These are phyloP conservation scores for Candida suzukii DNA, from an alignment of 805 yeast species.

Conservation along the genomic window DNA sequence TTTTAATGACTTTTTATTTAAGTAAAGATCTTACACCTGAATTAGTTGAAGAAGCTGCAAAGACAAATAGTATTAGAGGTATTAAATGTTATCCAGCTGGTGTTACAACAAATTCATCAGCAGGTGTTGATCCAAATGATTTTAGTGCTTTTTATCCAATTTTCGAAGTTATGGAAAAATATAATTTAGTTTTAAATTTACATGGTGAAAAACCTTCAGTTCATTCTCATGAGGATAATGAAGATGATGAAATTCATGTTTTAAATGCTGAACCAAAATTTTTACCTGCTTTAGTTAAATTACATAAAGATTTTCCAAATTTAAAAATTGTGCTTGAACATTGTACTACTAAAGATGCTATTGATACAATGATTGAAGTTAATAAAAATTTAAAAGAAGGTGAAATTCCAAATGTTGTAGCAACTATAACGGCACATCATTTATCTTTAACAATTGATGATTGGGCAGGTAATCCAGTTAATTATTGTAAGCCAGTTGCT, in stretches of 20 bases:
- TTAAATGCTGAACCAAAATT: slow-evolving; percentile 91
- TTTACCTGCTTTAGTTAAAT: slow-evolving; percentile 76
- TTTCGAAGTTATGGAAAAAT: slow-evolving; percentile 79
- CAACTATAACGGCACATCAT: slow-evolving; percentile 95
- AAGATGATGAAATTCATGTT: slow-evolving; percentile 69
- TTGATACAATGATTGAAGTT: slow-evolving; percentile 65
- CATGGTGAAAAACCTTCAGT: slow-evolving; percentile 93
- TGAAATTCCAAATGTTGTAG: slow-evolving; percentile 59
- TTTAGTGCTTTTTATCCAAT: slow-evolving; percentile 84
- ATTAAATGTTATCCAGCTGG: slow-evolving; percentile 98
- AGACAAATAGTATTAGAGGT: slow-evolving; percentile 64
- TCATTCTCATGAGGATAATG: slow-evolving; percentile 20
- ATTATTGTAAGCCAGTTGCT: slow-evolving; percentile 97
- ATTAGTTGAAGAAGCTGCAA: slow-evolving; percentile 71
- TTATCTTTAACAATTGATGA: slow-evolving; percentile 80
- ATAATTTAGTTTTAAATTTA: slow-evolving; percentile 71
- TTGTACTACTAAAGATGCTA: slow-evolving; percentile 87
- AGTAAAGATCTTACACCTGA: slow-evolving; percentile 79
- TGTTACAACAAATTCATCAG: slow-evolving; percentile 92
- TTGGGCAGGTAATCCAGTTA: slow-evolving; percentile 95
- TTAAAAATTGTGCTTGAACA: slow-evolving; percentile 87
- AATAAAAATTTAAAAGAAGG: slow-evolving; percentile 33
- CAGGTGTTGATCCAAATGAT: slow-evolving; percentile 91
- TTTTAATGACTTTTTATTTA: slow-evolving; percentile 85
- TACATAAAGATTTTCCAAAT: slow-evolving; percentile 79